Conservation (phyloP, 2,329 filamentous ascomycete genomes). For the Lasiodiplodia sp. region DNA sequence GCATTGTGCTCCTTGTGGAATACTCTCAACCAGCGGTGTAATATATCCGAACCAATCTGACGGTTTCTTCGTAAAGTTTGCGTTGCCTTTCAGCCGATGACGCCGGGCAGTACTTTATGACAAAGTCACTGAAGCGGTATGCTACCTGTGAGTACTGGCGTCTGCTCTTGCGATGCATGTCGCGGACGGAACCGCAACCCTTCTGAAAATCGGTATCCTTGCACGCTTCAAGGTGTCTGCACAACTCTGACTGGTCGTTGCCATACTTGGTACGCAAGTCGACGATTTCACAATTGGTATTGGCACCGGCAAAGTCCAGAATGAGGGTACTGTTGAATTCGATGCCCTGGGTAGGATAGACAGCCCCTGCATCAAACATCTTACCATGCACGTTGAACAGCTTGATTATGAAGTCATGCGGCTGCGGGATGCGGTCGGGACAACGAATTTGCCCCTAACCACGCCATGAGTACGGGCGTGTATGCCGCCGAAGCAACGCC, state of each 20-base stretch:
- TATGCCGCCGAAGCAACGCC: slow-evolving; percentile 50
- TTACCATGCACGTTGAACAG: slow-evolving; percentile 57
- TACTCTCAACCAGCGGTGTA: slow-evolving; percentile 50
- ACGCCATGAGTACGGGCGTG: slow-evolving; percentile 58
- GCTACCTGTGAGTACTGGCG: slow-evolving; percentile 57
- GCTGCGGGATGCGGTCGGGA: slow-evolving; percentile 51
- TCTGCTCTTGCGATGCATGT: slow-evolving; percentile 50
- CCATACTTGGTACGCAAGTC: slow-evolving; percentile 50
- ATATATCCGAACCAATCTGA: slow-evolving; percentile 49
- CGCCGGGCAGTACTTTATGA: slow-evolving; percentile 57
- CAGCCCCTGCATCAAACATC: slow-evolving; percentile 50
- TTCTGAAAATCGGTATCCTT: slow-evolving; percentile 50
- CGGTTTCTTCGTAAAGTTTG: slow-evolving; percentile 49
- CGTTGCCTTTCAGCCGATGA: slow-evolving; percentile 52
- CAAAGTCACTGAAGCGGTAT: slow-evolving; percentile 57
- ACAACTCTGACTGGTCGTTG: slow-evolving; percentile 48
- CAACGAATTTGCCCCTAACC: slow-evolving; percentile 53
- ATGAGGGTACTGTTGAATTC: slow-evolving; percentile 59
- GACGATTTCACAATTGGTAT: slow-evolving; percentile 55
- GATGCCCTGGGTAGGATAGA: slow-evolving; percentile 52
- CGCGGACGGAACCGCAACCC: slow-evolving; percentile 48
- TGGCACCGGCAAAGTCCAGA: slow-evolving; percentile 56
- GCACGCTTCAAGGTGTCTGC: slow-evolving; percentile 51
- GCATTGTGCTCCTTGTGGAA: slow-evolving; percentile 49
- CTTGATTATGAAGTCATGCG: slow-evolving; percentile 59